These are phyloP conservation scores for Coniella vitis DNA, from an alignment of 2,329 filamentous ascomycete genomes.

Conservation along the genomic window DNA sequence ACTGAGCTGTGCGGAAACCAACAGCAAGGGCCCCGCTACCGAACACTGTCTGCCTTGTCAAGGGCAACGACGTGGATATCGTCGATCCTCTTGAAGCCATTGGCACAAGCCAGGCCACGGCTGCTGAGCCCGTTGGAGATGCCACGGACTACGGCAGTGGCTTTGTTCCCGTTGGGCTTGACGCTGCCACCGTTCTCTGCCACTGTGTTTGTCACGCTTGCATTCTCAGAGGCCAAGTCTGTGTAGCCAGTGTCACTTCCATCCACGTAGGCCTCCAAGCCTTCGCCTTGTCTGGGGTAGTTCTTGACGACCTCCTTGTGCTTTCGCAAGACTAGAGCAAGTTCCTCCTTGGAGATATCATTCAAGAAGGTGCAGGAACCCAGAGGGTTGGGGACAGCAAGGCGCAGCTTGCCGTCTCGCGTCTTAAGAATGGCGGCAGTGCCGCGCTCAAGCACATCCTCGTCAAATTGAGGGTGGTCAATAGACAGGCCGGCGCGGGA, in stretches of 20 bases:
- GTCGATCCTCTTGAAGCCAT: not conserved
- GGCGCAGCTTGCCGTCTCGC: slow-evolving; percentile 59
- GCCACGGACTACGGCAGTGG: slow-evolving; percentile 29
- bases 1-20: not conserved
- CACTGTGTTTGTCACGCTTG: slow-evolving; percentile 36
- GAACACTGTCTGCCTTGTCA: slow-evolving; percentile 7
- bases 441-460: slow-evolving; percentile 56
- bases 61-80: slow-evolving; percentile 1
- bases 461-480: slow-evolving; percentile 63
- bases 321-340: slow-evolving; percentile 50
- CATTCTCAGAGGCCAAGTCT: slow-evolving; percentile 27
- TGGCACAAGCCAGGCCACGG: not conserved
- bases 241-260: slow-evolving; percentile 58
- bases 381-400: slow-evolving; percentile 61
- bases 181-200: slow-evolving; percentile 27
- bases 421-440: slow-evolving; percentile 66
- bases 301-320: slow-evolving; percentile 59
- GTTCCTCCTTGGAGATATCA: slow-evolving; percentile 55
- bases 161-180: slow-evolving; percentile 28
- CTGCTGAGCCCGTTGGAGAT: slow-evolving; percentile 21
- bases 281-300: slow-evolving; percentile 57
- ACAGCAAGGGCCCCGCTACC: not conserved
- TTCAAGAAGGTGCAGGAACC: slow-evolving; percentile 64
- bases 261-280: slow-evolving; percentile 64
- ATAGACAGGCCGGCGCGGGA: slow-evolving; percentile 64